Evolutionary conservation across 208 protist species (phyloP), one percentile per base, ranked within the genome.

Genomic region (Strigomonas culicis): DNA sequence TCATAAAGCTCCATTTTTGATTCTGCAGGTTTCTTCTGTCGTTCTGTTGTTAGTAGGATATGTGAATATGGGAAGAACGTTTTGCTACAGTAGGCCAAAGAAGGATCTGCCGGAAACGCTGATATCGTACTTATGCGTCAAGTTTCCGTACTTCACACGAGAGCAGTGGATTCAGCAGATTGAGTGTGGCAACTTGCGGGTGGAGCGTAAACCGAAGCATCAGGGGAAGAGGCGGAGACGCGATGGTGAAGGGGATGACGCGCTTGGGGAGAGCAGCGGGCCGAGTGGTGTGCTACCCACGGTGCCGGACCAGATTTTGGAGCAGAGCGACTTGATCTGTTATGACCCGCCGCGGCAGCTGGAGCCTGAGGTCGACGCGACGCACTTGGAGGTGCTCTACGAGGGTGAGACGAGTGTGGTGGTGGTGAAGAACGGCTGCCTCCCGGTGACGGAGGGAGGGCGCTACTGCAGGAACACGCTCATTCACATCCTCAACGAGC

Each of bases 401-500:
- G 76, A 85, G 10, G 88, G 93, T 46, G 74, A 74, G 0, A 51
- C 47, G 1, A 24, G 94, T 25, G 0, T 96, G 0, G 85, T 86
- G 21, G 80, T 83, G 24, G 69, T 67, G 2, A 96, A 96, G 59
- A 93, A 87, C 43, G 86, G 86, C 28, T 81, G 89, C 63, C 52
- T 96, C 4, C 90, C 90, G 0, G 85, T 96, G 1, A 69, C 87
- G 0, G 85, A 96, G 58, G 90, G 90, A 13, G 90, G 90, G 3
- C 68, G 90, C 11, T 96, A 94, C 67, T 90, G 77, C 17, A 50
- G 75, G 57, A 92, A 96, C 71, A 94, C 88, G 11, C 73, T 96
- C 1, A 61, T 86, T 15, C 71, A 67, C 43, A 55, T 91, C 11
- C 63, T 93, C 2, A 61, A 66, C 19, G 44, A 19, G 32, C 10